Conservation (phyloP, 805 yeast genomes). For the Candida lessepsii region DNA sequence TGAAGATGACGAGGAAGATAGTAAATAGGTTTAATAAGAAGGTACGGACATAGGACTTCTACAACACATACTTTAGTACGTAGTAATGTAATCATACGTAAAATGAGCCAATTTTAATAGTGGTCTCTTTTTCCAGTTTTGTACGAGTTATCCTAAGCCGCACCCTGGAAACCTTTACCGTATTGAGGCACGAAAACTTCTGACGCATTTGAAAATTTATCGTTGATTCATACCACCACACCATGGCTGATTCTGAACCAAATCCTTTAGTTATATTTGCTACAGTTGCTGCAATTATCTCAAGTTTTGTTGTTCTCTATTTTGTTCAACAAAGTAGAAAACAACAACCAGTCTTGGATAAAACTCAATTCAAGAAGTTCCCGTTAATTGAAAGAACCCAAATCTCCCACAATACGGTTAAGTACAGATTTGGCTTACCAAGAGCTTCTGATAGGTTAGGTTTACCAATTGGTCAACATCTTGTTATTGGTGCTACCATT, state of each 20-base stretch:
- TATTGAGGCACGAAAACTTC: not conserved
- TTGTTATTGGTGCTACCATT: constrained; percentile 72
- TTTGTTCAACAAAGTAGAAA: constrained; percentile 33
- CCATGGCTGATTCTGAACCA: constrained; percentile 23
- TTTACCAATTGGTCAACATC: constrained; percentile 92
- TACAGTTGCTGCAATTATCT: constrained; percentile 38
- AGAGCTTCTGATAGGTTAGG: constrained; percentile 72
- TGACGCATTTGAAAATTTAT: constrained; percentile 3
- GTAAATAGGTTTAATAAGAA: constrained; percentile 12
- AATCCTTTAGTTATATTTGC: constrained; percentile 41
- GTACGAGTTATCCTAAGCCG: not conserved
- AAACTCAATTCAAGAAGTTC: constrained; percentile 71
- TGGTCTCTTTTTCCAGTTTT: not conserved
- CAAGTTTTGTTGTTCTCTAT: constrained; percentile 33
- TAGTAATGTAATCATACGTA: no score
- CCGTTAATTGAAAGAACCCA: constrained; percentile 76
- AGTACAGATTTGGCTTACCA: constrained; percentile 83
- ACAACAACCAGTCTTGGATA: constrained; percentile 54
- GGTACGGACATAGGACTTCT: no score
- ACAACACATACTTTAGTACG: no score
- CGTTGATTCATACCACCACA: constrained; percentile 1
- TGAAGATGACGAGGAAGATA: constrained; percentile 31
- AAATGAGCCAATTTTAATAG: no score
- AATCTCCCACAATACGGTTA: constrained; percentile 75
- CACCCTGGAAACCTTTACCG: not conserved